These are phyloP conservation scores for Daldinia grandis DNA, from an alignment of 495 filamentous ascomycete genomes.

Conservation along the genomic window DNA sequence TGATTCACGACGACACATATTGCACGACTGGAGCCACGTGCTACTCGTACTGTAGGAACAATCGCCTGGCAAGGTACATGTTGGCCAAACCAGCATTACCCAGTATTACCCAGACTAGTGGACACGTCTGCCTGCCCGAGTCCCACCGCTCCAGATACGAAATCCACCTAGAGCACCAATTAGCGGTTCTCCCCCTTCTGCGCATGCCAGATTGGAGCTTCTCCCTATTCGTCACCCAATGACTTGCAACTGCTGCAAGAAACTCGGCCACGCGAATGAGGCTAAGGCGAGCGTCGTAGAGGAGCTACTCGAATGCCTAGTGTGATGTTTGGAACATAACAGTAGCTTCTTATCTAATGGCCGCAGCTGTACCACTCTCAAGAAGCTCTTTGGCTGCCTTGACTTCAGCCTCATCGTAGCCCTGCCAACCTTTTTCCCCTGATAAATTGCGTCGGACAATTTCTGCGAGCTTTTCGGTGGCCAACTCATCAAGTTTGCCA, in stretches of 20 bases:
- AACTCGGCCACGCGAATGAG: conserved; percentile 23
- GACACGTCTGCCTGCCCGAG: conserved; percentile 43
- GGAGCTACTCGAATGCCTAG: conserved; percentile 12
- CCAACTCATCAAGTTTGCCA: conserved; percentile 72
- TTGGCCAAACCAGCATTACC: conserved; percentile 35
- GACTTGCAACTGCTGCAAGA: conserved; percentile 22
- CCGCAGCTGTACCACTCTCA: conserved; percentile 49
- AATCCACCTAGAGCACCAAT: conserved; percentile 34
- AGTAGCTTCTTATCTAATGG: conserved; percentile 46
- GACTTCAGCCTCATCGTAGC: conserved; percentile 77
- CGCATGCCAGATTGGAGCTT: conserved; percentile 25
- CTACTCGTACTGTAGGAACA: conserved; percentile 39
- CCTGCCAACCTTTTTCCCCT: conserved; percentile 71
- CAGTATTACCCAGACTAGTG: conserved; percentile 32
- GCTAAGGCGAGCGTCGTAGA: conserved; percentile 20
- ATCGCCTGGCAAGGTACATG: conserved; percentile 17
- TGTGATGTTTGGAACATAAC: conserved; percentile 8
- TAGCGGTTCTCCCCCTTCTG: conserved; percentile 25
- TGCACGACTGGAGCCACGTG: conserved; percentile 46
- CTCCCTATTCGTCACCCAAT: conserved; percentile 27
- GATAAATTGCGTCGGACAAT: conserved; percentile 71
- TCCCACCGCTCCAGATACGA: conserved; percentile 42
- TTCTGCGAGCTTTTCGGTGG: conserved; percentile 76
- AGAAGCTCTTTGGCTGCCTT: conserved; percentile 80
- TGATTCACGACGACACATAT: conserved; percentile 26